These are phyloP conservation scores for Aegle marmelos DNA, from an alignment of 345 rosid species.

Conservation along the genomic window DNA sequence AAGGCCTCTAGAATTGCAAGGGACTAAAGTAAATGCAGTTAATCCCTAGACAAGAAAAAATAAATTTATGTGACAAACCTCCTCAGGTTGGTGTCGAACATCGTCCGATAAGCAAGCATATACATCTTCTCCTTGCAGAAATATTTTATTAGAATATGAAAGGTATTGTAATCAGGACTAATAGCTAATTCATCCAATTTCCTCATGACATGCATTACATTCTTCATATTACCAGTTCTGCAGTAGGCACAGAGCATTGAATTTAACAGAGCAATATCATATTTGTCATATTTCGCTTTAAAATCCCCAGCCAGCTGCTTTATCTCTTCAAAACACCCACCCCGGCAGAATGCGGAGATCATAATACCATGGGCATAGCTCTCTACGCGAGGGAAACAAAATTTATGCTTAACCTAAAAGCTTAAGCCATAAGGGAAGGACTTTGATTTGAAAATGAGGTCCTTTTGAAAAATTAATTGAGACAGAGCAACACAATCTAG, in stretches of 20 bases:
- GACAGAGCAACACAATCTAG: too few species aligned
- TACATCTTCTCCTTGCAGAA: constrained; percentile 75
- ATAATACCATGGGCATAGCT: constrained; percentile 92
- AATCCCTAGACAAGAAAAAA: neutral
- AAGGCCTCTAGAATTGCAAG: too few species aligned
- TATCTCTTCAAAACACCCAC: constrained; percentile 75
- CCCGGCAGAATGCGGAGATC: constrained; percentile 81
- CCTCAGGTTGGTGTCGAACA: constrained; percentile 70
- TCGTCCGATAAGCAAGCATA: constrained; percentile 76
- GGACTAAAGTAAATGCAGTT: too few species aligned
- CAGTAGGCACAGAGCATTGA: constrained; percentile 88
- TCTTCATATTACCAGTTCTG: constrained; percentile 84
- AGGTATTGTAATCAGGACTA: constrained; percentile 72
- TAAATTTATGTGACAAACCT: constrained; percentile 44
- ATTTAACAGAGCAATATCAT: constrained; percentile 78
- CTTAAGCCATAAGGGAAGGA: too few species aligned
- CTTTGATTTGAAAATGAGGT: too few species aligned
- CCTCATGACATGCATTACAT: constrained; percentile 75
- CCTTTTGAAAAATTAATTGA: too few species aligned
- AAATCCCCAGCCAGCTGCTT: constrained; percentile 68
- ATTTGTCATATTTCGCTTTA: constrained; percentile 59
- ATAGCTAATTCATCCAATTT: constrained; percentile 81
- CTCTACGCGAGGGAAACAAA: constrained; percentile 43
- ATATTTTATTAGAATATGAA: constrained; percentile 73
- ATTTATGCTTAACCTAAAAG: too few species aligned